Base-by-base conservation (phyloP, 2,329 filamentous ascomycete species). In the Fusarium tuaranense region DNA sequence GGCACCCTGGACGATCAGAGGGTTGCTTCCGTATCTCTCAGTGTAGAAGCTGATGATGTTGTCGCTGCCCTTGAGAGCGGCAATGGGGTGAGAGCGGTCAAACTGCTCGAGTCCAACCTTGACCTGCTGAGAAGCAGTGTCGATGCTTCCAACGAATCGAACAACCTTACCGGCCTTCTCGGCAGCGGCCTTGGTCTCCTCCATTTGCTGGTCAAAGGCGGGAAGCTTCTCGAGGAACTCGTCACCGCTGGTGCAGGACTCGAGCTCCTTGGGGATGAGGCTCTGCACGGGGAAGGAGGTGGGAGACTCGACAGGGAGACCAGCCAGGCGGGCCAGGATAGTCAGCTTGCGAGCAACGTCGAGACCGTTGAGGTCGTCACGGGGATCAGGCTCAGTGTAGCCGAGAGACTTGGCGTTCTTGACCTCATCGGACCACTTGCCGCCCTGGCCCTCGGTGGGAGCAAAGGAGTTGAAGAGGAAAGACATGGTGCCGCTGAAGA, bases 21-120 rank as follows among this genome's bases (percentile, higher is more conserved):
- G 95, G 84, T 96, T 97, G 81, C 88, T 89, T 68, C 95, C 95
- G 81, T 99, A 99, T 79, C 97, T 90, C 88, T 97, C 93, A 7
- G 97, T 99, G 85, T 98, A 97, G 88, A 99, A 98, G 87, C 93
- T 97, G 82, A 99, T 98, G 82, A 99, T 97, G 87, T 99, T 99
- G 83, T 98, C 97, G 83, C 95, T 98, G 39, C 97, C 97, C 89
- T 98, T 97, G 68, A 99, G 88, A 58, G 94, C 93, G 16, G 97
- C 97, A 85, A 99, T 98, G 14, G 97, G 94, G 81, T 97, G 95
- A 70, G 93, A 94, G 78, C 91, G 91, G 76, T 97, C 95, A 78
- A 95, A 95, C 85, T 93, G 94, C 88, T 98, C 93, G 75, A 99
- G 85, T 3, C 97, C 96, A 68, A 99, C 97, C 87, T 95, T 97